Evolutionary conservation across 2,329 filamentous ascomycete species (phyloP).

Genomic region (Aureobasidium melanogenum): DNA sequence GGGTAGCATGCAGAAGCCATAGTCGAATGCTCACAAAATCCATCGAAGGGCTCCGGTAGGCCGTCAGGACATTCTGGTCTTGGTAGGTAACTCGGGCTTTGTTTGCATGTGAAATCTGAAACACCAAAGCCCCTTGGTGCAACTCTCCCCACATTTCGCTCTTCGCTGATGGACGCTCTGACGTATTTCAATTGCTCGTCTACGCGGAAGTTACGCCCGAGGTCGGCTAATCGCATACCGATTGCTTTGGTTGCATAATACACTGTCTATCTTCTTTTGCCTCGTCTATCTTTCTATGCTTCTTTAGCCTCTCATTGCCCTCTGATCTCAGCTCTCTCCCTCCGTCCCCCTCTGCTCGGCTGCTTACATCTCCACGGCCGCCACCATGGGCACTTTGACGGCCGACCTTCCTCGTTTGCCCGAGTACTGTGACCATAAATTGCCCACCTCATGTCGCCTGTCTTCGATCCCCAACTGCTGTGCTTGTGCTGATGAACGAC

Average conservation of each 20-base stretch:
- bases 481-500: conserved; percentile 24
- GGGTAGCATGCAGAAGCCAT: not conserved
- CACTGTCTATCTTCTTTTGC: not conserved
- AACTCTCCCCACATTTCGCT: not conserved
- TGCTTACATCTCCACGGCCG: not conserved
- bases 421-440: conserved; percentile 23
- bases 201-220: not conserved
- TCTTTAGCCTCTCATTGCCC: not conserved
- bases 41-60: not conserved
- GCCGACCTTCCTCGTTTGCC: conserved; percentile 18
- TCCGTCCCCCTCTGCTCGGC: not conserved
- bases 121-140: not conserved
- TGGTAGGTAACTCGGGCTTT: not conserved
- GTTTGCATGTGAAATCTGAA: conserved; percentile 3
- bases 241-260: not conserved
- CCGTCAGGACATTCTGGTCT: not conserved
- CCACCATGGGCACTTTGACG: conserved; percentile 23
- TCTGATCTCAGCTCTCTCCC: not conserved
- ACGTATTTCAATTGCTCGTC: not conserved
- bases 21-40: conserved; percentile 13
- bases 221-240: not conserved
- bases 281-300: not conserved
- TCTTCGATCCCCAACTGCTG: conserved; percentile 24
- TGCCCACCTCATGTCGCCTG: conserved; percentile 24
- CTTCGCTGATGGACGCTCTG: not conserved